Evolutionary conservation across 1,284 basidiomycete species (phyloP).

Genomic region (Malassezia caprae): DNA sequence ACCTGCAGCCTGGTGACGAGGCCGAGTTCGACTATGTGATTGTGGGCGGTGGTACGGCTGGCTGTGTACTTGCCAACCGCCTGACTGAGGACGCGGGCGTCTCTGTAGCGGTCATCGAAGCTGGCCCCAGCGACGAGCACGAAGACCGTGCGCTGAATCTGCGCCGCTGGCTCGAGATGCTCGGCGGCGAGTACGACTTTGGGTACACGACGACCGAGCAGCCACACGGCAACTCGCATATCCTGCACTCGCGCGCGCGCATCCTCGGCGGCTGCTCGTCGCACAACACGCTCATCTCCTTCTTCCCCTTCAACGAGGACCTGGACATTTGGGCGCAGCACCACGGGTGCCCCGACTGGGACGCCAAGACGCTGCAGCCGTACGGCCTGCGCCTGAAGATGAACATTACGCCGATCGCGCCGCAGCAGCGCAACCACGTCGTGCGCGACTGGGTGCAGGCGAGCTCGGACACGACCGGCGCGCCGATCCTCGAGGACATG

Average conservation of each 20-base stretch:
- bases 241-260: slow-evolving; percentile 45
- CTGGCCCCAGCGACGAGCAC: slow-evolving; percentile 44
- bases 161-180: slow-evolving; percentile 46
- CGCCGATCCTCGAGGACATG: slow-evolving; percentile 43
- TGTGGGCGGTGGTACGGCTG: slow-evolving; percentile 47
- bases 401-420: slow-evolving; percentile 47
- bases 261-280: slow-evolving; percentile 48
- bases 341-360: slow-evolving; percentile 43
- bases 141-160: slow-evolving; percentile 45
- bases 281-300: slow-evolving; percentile 49
- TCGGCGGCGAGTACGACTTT: slow-evolving; percentile 48
- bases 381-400: slow-evolving; percentile 48
- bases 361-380: slow-evolving; percentile 34
- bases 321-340: slow-evolving; percentile 46
- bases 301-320: slow-evolving; percentile 48
- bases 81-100: slow-evolving; percentile 45
- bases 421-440: slow-evolving; percentile 47
- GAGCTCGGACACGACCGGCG: slow-evolving; percentile 32
- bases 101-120: slow-evolving; percentile 48
- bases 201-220: slow-evolving; percentile 46
- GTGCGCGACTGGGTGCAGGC: slow-evolving; percentile 47
- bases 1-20: slow-evolving; percentile 27
- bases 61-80: slow-evolving; percentile 47
- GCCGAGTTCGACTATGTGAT: slow-evolving; percentile 47
- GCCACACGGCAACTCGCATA: slow-evolving; percentile 48